Base-by-base conservation (phyloP, 1,284 basidiomycete genomes). In the Phellopilus nigrolimitatus region DNA sequence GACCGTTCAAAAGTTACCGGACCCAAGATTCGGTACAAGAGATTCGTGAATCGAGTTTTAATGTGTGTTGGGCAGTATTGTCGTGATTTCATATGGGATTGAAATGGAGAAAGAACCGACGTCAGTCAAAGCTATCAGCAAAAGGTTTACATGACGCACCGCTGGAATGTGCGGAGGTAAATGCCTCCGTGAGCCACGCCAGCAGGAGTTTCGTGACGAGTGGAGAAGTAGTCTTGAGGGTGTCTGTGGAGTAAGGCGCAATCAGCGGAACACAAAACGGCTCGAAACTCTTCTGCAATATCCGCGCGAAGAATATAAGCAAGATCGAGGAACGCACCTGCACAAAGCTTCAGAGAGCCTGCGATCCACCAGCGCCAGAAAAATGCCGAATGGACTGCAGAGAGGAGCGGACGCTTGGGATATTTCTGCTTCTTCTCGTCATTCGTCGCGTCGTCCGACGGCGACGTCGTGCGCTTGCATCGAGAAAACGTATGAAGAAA, bases 141-240 rank as follows among this genome's bases (percentile, higher is more conserved):
- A 0, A 30, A 42, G 4, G 34, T 2, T 9, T 8, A 37, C 10
- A 6, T 7, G 33, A 34, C 51, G 30, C 9, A 50, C 53, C 33
- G 22, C 42, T 37, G 17, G 42, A 31, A 12, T 50, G 22, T 12
- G 51, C 36, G 22, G 49, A 49, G 10, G 44, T 21, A 39, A 80
- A 86, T 0, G 81, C 75, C 1, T 73, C 64, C 0, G 73, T 70
- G 15, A 85, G 71, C 73, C 82, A 88, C 1, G 73, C 73, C 31
- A 90, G 71, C 3, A 91, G 65, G 1, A 78, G 69, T 57, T 82
- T 82, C 54, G 72, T 82, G 22, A 88, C 65, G 1, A 86, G 71
- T 0, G 84, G 83, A 1, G 79, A 75, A 0, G 77, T 80, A 3
- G 81, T 81, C 47, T 71, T 74, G 33, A 84, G 69, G 0, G 75